Percentiles rank a stretch among this genome's conserved stretches.
These are phyloP conservation scores for Neocallimastix lanati DNA, from an alignment of 192 early-diverging fungal species.

Conservation along the genomic window DNA sequence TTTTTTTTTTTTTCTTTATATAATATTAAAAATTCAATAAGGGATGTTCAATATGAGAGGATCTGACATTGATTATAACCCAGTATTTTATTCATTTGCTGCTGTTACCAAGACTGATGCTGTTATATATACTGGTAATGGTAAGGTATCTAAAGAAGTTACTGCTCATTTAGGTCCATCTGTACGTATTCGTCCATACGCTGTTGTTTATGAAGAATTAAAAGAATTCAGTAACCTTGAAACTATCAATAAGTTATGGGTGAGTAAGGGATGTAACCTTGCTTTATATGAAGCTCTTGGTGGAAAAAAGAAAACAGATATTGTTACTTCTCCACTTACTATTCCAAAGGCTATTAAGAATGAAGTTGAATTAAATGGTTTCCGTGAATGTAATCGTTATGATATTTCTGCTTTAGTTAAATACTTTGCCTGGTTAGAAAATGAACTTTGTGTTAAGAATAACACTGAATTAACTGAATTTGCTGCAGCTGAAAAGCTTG, in stretches of 20 bases:
- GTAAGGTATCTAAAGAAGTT: conserved; percentile 45
- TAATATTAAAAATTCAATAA: conserved; percentile 1
- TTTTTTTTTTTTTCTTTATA: not conserved
- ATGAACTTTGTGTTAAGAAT: conserved; percentile 54
- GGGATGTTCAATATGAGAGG: conserved; percentile 94
- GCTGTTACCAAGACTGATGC: conserved; percentile 50
- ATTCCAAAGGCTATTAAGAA: conserved; percentile 89
- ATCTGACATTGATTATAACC: conserved; percentile 88
- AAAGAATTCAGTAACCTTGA: conserved; percentile 12
- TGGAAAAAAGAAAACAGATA: conserved; percentile 6
- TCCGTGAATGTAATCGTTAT: conserved; percentile 75
- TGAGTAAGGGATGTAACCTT: conserved; percentile 45
- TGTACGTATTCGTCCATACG: conserved; percentile 54
- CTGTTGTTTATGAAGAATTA: conserved; percentile 59
- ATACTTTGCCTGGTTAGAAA: conserved; percentile 89
- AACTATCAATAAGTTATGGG: conserved; percentile 3
- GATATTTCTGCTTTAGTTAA: conserved; percentile 72
- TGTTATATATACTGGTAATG: conserved; percentile 58
- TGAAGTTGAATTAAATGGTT: conserved; percentile 68
- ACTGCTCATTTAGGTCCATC: conserved; percentile 32
- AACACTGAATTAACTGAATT: conserved; percentile 53
- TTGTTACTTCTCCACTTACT: conserved; percentile 41
- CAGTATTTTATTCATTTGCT: conserved; percentile 87
- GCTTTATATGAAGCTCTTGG: conserved; percentile 61
- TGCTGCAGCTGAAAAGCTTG: conserved; percentile 69